phyloP scores from a whole-genome alignment of 495 filamentous ascomycete species.

The Xylaria curta region DNA sequence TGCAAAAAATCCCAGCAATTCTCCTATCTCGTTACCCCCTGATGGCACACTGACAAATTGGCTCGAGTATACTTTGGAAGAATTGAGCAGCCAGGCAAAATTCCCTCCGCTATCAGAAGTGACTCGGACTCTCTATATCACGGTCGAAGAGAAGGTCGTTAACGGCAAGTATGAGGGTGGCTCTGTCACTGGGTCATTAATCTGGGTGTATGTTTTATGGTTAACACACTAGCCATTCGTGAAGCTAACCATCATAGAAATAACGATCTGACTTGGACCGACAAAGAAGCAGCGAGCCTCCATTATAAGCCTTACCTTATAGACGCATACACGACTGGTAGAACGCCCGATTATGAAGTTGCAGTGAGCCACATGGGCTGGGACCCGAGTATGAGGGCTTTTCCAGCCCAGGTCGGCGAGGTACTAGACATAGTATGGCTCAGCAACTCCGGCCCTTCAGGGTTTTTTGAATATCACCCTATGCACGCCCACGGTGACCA shows the following conservation, averaged over 20 bases:
- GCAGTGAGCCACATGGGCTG: conserved; percentile 57
- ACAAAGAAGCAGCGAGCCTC: conserved; percentile 40
- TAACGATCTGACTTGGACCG: conserved; percentile 59
- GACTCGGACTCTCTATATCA: conserved; percentile 57
- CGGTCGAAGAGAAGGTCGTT: conserved; percentile 51
- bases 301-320: conserved; percentile 58
- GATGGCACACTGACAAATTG: conserved; percentile 46
- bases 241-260: conserved; percentile 35
- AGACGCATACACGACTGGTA: conserved; percentile 57
- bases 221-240: not conserved
- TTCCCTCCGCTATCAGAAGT: conserved; percentile 61
- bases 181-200: conserved; percentile 32
- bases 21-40: conserved; percentile 49
- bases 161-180: conserved; percentile 41
- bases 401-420: conserved; percentile 62
- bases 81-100: conserved; percentile 38
- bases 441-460: conserved; percentile 55
- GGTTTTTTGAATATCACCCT: conserved; percentile 63
- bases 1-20: conserved; percentile 36
- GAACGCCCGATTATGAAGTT: conserved; percentile 49
- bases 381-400: conserved; percentile 57
- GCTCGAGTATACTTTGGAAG: conserved; percentile 62
- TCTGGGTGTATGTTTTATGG: conserved; percentile 38
- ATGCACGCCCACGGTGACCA: conserved; percentile 67
- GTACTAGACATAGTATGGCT: conserved; percentile 67